Conservation (phyloP, 257 asterid genomes). For the Datura wrightii region DNA sequence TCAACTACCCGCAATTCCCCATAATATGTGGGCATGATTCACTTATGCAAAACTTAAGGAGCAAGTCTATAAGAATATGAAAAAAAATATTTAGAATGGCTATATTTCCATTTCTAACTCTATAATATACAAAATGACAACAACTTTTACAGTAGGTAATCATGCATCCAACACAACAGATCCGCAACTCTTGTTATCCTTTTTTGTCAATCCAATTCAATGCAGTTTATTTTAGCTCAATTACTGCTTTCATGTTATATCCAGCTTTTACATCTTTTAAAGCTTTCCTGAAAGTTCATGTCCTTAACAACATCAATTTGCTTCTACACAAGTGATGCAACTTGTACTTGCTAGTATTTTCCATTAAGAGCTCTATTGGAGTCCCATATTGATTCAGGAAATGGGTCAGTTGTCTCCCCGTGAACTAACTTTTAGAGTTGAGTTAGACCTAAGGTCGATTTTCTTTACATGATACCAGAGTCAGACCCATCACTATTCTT, state of each 20-base stretch:
- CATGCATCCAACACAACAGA: constrained; percentile 13
- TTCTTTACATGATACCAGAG: background rate
- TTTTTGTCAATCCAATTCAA: background rate
- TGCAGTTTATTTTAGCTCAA: background rate
- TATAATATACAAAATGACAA: background rate
- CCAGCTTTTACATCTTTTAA: background rate
- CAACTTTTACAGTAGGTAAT: background rate
- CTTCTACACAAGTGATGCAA: background rate
- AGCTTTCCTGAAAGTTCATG: background rate
- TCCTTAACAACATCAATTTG: background rate
- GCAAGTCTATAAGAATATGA: background rate
- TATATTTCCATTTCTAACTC: constrained; percentile 1
- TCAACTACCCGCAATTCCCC: background rate
- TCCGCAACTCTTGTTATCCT: background rate
- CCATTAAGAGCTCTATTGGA: background rate
- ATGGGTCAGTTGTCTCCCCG: background rate
- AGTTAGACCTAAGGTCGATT: background rate
- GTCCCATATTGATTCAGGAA: background rate
- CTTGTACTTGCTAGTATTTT: constrained; percentile 4
- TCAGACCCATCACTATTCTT: background rate
- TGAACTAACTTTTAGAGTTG: background rate
- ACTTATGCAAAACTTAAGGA: background rate
- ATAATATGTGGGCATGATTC: background rate
- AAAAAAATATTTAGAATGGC: background rate
- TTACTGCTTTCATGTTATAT: constrained; percentile 1